These are phyloP conservation scores for Psilocybe cyanescens DNA, from an alignment of 768 basidiomycete species.

Conservation along the genomic window DNA sequence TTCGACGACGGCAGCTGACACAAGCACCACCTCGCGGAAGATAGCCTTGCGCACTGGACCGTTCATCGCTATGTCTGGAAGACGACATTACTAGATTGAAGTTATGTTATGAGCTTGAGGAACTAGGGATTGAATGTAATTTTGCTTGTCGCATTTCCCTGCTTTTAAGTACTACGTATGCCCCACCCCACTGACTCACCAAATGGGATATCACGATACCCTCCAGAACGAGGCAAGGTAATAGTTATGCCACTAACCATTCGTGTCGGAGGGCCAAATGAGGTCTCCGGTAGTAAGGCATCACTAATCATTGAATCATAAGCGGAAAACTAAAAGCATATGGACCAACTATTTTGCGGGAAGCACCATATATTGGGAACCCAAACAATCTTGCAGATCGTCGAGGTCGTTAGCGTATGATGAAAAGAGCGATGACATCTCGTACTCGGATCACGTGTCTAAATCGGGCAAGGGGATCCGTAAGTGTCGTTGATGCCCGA, in stretches of 20 bases:
- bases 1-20: slow-evolving; percentile 33
- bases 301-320: slow-evolving; percentile 7
- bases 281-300: slow-evolving; percentile 8
- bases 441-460: background rate
- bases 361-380: background rate
- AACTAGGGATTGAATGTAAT: background rate
- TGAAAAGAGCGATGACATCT: background rate
- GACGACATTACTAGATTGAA: slow-evolving; percentile 8
- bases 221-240: background rate
- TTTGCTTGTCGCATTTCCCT: background rate
- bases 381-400: slow-evolving; percentile 2
- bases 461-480: background rate
- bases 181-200: background rate
- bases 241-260: background rate
- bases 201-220: background rate
- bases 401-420: background rate
- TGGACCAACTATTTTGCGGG: background rate
- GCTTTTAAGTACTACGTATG: background rate
- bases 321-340: background rate
- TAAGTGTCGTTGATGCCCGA: background rate
- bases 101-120: background rate
- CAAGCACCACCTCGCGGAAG: slow-evolving; percentile 33
- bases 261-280: slow-evolving; percentile 6
- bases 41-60: slow-evolving; percentile 19
- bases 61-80: slow-evolving; percentile 13